Evolutionary conservation across 805 yeast species (phyloP), one percentile per base, ranked within the genome.

Genomic region (Maudiozyma pseudohumilis): DNA sequence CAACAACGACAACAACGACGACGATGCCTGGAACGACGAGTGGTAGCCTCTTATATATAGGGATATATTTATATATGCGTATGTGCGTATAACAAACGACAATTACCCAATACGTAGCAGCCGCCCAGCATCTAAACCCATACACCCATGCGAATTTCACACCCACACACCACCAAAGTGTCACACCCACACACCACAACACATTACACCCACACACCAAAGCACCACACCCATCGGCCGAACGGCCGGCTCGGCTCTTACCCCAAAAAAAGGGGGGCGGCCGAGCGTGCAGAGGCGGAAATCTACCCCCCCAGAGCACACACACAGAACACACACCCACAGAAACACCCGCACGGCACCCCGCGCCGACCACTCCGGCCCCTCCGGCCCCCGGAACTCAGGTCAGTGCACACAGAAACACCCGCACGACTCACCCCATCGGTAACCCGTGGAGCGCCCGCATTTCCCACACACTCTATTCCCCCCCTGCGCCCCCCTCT

Each of bases 21-120:
- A 31, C 16, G 34, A 31, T n/a, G 34, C 17, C 9, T 31, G 34
- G 34, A 18, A 21, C 18, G 34, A 25, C 8, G 34, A 31, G 16
- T 31, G 34, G 34, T 31, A 20, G 15, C 3, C 2, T 12, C 13
- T 15, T 27, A 27, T 10, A 27, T 27, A 11, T 12, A 27, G 13
- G 9, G 18, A 7, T 6, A 27, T 11, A 27, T 27, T 15, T 27
- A 27, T 27, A 27, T 27, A 27, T 27, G 16, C 16, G 16, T 27
- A 27, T 27, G 16, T 27, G 15, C 6, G 16, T 27, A n/a, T 12
- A 12, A n/a, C n/a, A n/a, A n/a, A n/a, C n/a, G 6, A n/a, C 9
- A 27, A 15, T n/a, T 25, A 9, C 28, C 8, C 28, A n/a, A 25
- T n/a, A n/a, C 10, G 15, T 25, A 9, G 28, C 28, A 6, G 15